Percentiles rank a stretch among this genome's conserved stretches.
phyloP scores from a whole-genome alignment of 2,329 filamentous ascomycete genomes.

The Macroventuria anomochaeta region DNA sequence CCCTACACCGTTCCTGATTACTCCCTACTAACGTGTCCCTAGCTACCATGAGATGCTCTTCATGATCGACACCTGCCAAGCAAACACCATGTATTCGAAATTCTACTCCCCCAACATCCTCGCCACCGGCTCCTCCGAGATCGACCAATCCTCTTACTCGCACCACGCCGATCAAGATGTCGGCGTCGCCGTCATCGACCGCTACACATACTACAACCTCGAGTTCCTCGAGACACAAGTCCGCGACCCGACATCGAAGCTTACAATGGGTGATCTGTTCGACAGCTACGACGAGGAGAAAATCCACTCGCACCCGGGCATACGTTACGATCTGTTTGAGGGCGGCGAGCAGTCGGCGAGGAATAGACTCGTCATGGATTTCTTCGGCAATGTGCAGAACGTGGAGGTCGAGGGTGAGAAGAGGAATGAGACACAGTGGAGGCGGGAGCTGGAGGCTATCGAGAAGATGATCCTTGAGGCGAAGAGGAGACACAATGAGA shows the following conservation, averaged over 20 bases:
- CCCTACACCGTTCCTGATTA: not conserved
- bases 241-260: conserved; percentile 81
- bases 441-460: conserved; percentile 78
- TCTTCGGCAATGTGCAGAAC: conserved; percentile 97
- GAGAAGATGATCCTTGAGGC: conserved; percentile 65
- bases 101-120: conserved; percentile 99
- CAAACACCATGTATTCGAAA: conserved; percentile 98
- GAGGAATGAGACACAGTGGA: conserved; percentile 55
- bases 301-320: conserved; percentile 90
- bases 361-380: conserved; percentile 86
- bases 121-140: conserved; percentile 92
- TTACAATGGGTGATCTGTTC: conserved; percentile 91
- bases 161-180: conserved; percentile 99
- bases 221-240: conserved; percentile 95
- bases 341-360: conserved; percentile 80
- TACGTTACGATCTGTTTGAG: conserved; percentile 93
- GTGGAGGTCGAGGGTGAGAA: conserved; percentile 77
- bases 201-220: conserved; percentile 21
- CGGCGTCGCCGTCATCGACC: conserved; percentile 89
- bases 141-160: conserved; percentile 95
- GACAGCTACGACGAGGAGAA: conserved; percentile 95
- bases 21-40: not conserved
- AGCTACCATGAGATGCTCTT: conserved; percentile 97
- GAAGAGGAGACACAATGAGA: conserved; percentile 50
- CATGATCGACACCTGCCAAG: conserved; percentile 99